Evolutionary conservation across 2,329 filamentous ascomycete genomes (phyloP), one percentile per base, ranked within the genome.

Genomic region (Fusarium sp.): DNA sequence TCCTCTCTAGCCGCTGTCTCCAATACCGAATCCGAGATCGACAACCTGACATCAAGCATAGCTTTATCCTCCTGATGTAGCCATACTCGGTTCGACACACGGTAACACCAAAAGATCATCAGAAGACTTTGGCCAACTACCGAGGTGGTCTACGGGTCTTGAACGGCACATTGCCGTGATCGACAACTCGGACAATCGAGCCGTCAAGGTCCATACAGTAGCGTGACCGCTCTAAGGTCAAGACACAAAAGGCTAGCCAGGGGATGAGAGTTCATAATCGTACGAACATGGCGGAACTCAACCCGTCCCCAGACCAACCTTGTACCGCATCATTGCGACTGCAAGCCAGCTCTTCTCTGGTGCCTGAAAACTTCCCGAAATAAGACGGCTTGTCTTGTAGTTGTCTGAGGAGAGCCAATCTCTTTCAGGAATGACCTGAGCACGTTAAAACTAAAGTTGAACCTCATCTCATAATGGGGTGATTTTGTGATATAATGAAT

Each of bases 151-250:
- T 54, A 30, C 37, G 41, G 60, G 43, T 44, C 54, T 45, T 48
- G 19, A 26, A 32, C 54, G 65, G 65, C 48, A 68, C 40, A 40
- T 51, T 52, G 44, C 47, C 61, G n/a, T 51, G 51, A 65, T 68
- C 65, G 48, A 50, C 60, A 40, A 28, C 26, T 39, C 35, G 32
- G 49, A 61, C 28, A 33, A 26, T 54, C 22, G 54, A 39, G 19
- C 63, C 26, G 49, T 68, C 45, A 28, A 55, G 26, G 33, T 66
- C 30, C 44, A 40, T 46, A 37, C 46, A 65, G 49, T 66, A 66
- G 61, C 41, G 41, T 61, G 49, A 22, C 24, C 35, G 17, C 35
- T 17, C 17, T 7, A n/a, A 5, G 17, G 15, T 7, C 33, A 15
- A 37, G 8, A 17, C 33, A 35, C 33, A 43, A 54, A 54, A 22